Base-by-base conservation (phyloP, 2,329 filamentous ascomycete genomes). In the Beauveria scarabaeidicola region DNA sequence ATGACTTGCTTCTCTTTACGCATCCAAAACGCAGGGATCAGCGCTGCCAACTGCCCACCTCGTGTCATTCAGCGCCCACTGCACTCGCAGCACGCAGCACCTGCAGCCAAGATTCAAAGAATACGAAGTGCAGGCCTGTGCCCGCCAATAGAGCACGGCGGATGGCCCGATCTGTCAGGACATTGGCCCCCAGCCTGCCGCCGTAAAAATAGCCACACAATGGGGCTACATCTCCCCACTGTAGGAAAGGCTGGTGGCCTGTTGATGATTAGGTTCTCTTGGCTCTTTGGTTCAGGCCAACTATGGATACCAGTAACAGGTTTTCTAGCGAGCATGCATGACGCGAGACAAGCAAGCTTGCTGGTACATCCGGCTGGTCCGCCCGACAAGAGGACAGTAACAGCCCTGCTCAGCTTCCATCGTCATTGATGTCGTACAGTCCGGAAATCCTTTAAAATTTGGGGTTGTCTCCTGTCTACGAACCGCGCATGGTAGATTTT, bases 91-190 rank as follows among this genome's bases (percentile, higher is more conserved):
- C 15, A 50, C 54, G n/a, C 53, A 29, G 32, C 47, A 25, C 21
- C 44, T 43, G 54, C 54, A 57, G 54, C 47, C 47, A 52, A 58
- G 55, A 43, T 13, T 44, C 25, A 51, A 46, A 48, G n/a, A 58
- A 58, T 58, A 58, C 55, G 55, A 58, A 58, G 55, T 44, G 27
- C 55, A 41, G 21, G 32, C 29, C 53, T 21, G 27, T 36, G 40
- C 29, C 23, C 32, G 46, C 46, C 46, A 51, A 44, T 44, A 41
- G n/a, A 52, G 19, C 47, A 36, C 47, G 53, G 32, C 27, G 36
- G 47, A 7, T 48, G 25, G 46, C 47, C 55, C 55, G 55, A 58
- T 58, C 55, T 52, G n/a, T 43, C 25, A 58, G 47, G 36, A 25
- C 55, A 32, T 47, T 47, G 32, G 23, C 43, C 47, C 46, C 32